These are phyloP conservation scores for Podospora comata DNA, from an alignment of 495 filamentous ascomycete species.

Conservation along the genomic window DNA sequence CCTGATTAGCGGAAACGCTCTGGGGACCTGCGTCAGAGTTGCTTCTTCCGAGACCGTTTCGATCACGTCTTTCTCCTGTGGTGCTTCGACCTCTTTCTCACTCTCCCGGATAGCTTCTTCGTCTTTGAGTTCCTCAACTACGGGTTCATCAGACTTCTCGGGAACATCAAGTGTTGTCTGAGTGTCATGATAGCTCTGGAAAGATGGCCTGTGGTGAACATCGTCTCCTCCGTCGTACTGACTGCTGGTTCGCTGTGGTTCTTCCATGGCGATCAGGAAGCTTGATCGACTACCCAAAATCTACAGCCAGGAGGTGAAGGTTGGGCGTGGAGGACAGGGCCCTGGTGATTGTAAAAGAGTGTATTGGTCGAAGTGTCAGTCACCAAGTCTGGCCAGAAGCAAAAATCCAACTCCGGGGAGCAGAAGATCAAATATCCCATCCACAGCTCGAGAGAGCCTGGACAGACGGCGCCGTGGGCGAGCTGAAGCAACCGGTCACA, in stretches of 20 bases:
- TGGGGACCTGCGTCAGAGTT: background rate
- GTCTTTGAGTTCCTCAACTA: background rate
- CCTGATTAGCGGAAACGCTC: background rate
- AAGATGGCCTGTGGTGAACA: background rate
- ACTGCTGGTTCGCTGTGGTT: background rate
- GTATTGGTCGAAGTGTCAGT: background rate
- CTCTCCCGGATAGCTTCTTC: background rate
- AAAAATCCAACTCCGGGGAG: background rate
- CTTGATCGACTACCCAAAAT: background rate
- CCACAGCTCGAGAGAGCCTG: background rate
- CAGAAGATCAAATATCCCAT: background rate
- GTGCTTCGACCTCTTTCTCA: background rate
- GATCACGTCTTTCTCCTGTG: background rate
- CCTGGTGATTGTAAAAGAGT: background rate
- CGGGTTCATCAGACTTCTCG: background rate
- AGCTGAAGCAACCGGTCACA: background rate
- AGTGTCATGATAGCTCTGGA: background rate
- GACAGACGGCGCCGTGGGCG: background rate
- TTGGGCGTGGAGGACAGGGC: background rate
- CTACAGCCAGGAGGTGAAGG: background rate
- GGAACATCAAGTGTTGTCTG: background rate
- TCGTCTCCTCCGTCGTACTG: background rate
- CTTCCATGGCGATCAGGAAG: background rate
- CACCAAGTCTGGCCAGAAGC: background rate
- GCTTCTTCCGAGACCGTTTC: background rate